Base-by-base conservation (phyloP, 768 basidiomycete species). In the Amanita pallidorosea region DNA sequence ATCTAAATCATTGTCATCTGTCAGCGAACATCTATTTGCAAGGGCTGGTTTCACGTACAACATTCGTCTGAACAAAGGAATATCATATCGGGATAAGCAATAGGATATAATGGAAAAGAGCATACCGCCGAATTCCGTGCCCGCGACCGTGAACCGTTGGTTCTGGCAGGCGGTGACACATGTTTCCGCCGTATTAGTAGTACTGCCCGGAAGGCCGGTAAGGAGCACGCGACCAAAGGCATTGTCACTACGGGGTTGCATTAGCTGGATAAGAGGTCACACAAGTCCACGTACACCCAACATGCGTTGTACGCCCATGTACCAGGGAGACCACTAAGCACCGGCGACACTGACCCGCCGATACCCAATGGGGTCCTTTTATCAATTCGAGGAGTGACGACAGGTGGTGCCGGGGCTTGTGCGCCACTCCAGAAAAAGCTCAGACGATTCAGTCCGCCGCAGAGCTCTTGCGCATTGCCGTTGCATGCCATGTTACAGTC, bases 281-380 rank as follows among this genome's bases (percentile, higher is more conserved):
- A 18, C 3, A 22, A 15, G 27, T 7, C 50, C 37, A 65, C 72
- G 60, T 65, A 77, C 77, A 86, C 78, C 63, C 76, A 89, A 58
- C 87, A 87, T 5, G 70, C 78, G 20, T 65, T 72, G 49, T 85
- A 87, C 0, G 68, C 65, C 80, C 82, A 87, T 22, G 68, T 68
- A 4, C 63, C 62, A 0, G 79, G 77, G 4, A 87, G 75, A 20
- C 74, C 77, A 8, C 59, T 60, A 1, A 68, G 72, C 23, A 84
- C 78, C 0, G 77, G 75, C 45, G 64, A 65, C 6, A 72, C n/a
- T n/a, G n/a, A n/a, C n/a, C n/a, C n/a, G n/a, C 76, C 86, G 61
- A 86, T 88, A n/a, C 87, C 87, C 27, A 88, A 72, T 0, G 79
- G 81, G 5, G 66, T 60, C 85, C 86, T 88, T 23, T 74, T 67